Evolutionary conservation across 805 yeast genomes (phyloP), one percentile per base, ranked within the genome.

Genomic region (Candida takata): DNA sequence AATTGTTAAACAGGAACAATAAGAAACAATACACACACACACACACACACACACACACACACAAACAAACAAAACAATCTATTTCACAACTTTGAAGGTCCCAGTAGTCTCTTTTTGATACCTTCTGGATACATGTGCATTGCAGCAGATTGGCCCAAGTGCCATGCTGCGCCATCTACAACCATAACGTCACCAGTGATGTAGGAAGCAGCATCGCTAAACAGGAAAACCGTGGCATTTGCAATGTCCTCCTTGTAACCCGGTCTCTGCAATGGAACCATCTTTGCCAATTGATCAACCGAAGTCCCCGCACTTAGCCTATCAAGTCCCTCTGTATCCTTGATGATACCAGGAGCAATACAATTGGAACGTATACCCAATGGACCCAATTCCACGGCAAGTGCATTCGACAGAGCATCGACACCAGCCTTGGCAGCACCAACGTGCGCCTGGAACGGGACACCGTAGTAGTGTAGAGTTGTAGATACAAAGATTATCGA

Each of bases 361-460:
- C 84, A 77, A 57, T 90, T 88, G 31, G 78, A 72, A 38, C 92
- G 72, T 29, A 88, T 71, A 5, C 97, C 97, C 37, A 84, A 55
- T 3, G 96, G 95, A 1, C 97, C 97, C 36, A 85, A 67, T 60
- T 88, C 97, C 6, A 87, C 92, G 2, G 96, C 95, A 40, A 88
- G 61, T 2, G 87, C 80, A 45, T 81, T 78, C 19, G 85, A 76
- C 25, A 88, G 65, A 4, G 96, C 94, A 57, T 90, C 97, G 28
- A 90, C 71, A 18, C 96, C 97, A 1, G 97, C 95, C 61, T 90
- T 90, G 3, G 97, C 97, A 0, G 97, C 96, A 6, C 88, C 81
- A 4, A 87, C 96, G 52, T 90, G 97, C 6, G 77, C 51, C 61
- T 90, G 97, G 64, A 82, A 77, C 11, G 95, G 95, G 20, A 83